These are phyloP conservation scores for Chenopodium album DNA, from an alignment of 148 eudicot genomes.

Conservation along the genomic window DNA sequence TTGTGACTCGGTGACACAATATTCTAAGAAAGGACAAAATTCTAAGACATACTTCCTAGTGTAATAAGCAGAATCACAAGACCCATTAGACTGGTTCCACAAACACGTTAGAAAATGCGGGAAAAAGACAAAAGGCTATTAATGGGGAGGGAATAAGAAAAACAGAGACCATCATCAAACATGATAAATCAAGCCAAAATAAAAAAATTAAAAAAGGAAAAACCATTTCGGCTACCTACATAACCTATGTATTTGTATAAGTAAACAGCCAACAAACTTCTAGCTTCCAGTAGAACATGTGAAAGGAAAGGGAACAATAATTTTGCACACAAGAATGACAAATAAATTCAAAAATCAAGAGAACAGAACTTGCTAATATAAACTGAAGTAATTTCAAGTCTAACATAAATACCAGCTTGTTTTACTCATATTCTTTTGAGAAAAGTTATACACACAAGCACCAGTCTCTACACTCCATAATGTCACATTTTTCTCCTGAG, in stretches of 20 bases:
- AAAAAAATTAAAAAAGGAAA: too few species aligned
- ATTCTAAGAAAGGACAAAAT: background rate
- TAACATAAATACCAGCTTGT: conserved; percentile 59
- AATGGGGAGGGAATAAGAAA: background rate
- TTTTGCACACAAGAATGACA: background rate
- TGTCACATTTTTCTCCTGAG: conserved; percentile 81
- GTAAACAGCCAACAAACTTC: background rate
- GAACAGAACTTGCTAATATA: background rate
- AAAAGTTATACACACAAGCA: conserved; percentile 51
- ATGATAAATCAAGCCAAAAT: background rate
- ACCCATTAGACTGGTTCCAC: background rate
- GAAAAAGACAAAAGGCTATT: too few species aligned
- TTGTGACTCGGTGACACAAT: background rate
- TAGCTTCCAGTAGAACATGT: background rate
- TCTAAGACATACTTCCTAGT: background rate
- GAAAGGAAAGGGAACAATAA: background rate
- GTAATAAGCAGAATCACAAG: background rate
- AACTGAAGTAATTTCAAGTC: conserved; percentile 6
- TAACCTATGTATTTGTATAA: too few species aligned
- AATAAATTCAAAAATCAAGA: background rate
- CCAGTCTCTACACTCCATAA: conserved; percentile 71
- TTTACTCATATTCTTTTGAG: conserved; percentile 81
- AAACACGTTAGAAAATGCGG: background rate
- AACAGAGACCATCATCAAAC: background rate
- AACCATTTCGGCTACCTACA: background rate